These are phyloP conservation scores for Chenopodium suecicum DNA, from an alignment of 148 eudicot genomes.

Conservation along the genomic window DNA sequence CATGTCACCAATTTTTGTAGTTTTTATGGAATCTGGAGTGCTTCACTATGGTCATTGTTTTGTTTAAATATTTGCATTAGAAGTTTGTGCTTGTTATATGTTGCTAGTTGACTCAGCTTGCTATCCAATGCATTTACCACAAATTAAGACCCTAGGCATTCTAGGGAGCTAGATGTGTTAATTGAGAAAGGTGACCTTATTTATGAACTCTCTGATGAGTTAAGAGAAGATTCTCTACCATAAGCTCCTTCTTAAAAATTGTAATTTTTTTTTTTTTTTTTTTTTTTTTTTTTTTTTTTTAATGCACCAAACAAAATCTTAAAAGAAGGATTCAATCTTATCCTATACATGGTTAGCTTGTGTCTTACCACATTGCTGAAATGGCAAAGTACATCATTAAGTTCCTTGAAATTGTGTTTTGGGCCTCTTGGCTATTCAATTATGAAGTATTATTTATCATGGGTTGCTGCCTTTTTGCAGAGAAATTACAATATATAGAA, in stretches of 20 bases:
- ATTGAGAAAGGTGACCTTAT: neutral
- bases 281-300: no score
- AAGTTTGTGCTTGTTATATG: neutral
- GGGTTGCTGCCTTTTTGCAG: constrained; percentile 6
- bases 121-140: no score
- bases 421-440: neutral
- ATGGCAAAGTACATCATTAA: neutral
- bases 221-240: neutral
- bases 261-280: no score
- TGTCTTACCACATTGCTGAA: neutral
- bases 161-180: neutral
- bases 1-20: neutral
- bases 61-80: neutral
- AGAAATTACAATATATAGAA: neutral
- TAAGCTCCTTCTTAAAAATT: no score
- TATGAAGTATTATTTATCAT: neutral
- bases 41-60: neutral
- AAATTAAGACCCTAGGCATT: neutral
- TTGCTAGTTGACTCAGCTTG: neutral
- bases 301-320: neutral
- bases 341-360: neutral
- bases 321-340: neutral
- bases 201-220: neutral
- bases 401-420: neutral
- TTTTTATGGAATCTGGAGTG: neutral